Evolutionary conservation across 2,329 filamentous ascomycete genomes (phyloP), one percentile per base, ranked within the genome.

Genomic region (Ambrosiella cleistominuta): DNA sequence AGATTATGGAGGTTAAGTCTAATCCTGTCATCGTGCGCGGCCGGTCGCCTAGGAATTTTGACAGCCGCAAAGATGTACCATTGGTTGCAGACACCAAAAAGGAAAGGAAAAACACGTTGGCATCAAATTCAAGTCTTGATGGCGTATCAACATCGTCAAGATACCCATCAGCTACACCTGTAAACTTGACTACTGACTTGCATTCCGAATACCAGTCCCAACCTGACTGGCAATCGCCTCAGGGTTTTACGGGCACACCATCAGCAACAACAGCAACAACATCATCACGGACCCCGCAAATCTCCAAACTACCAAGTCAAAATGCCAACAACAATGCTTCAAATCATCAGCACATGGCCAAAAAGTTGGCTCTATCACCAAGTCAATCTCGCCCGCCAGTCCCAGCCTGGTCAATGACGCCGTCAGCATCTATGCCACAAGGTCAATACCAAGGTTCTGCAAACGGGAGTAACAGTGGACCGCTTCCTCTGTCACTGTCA

Each of bases 11-110:
- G 68, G 84, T 94, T 12, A 84, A 86, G 63, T 95, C 89, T 1
- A 88, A 88, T 0, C 86, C 91, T n/a, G 88, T 97, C 59, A 95
- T 97, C 64, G 91, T 97, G 40, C 84, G 91, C 59, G 91, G 91
- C 39, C 81, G 91, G 60, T 96, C 89, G 67, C 91, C 91, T 0
- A 79, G 91, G 58, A 97, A 97, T 66, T 97, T 97, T 68, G 89
- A 95, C 66, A 89, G 86, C 57, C 80, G 87, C 60, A 94, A 93
- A 67, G 88, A 95, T 66, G 80, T 91, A 56, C 86, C 87, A 1
- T 72, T 95, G 54, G 85, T 82, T 1, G 70, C 70, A 5, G 75
- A 77, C 17, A 17, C n/a, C 13, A 76, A 73, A 66, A 72, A 71
- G 61, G 75, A 78, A 61, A 71, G 72, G 60, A 71, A 72, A 63